phyloP scores from a whole-genome alignment of 129 eudicot genomes.

The Pittosporum tobira region DNA sequence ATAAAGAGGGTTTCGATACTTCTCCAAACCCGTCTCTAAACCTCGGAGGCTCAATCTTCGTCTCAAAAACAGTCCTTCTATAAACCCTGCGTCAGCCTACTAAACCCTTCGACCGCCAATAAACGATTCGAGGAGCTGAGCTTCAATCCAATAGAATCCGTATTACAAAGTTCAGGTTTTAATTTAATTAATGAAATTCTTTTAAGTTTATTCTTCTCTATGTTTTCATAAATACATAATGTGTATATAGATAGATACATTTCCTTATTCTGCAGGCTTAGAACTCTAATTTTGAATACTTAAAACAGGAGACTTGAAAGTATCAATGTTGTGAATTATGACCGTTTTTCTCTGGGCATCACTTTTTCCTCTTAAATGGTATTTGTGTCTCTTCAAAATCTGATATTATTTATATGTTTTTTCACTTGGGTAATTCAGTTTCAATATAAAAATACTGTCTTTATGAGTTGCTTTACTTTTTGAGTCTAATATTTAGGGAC shows the following conservation, averaged over 20 bases:
- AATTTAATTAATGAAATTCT: background rate
- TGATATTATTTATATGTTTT: too few species aligned
- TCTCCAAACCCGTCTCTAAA: conserved; percentile 8
- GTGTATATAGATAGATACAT: background rate
- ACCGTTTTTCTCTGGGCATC: too few species aligned
- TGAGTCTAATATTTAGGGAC: too few species aligned
- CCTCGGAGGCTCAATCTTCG: conserved; percentile 33
- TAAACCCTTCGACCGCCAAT: conserved; percentile 15
- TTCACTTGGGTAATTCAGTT: too few species aligned
- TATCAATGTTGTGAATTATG: background rate
- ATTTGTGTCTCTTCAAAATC: too few species aligned
- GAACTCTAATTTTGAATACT: background rate
- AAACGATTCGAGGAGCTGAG: conserved; percentile 12
- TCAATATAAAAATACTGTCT: too few species aligned
- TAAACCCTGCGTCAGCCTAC: too few species aligned
- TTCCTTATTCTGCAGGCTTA: background rate
- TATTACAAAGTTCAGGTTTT: conserved; percentile 19
- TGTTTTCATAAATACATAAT: background rate
- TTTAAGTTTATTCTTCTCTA: background rate
- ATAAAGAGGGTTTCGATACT: too few species aligned
- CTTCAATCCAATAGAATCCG: conserved; percentile 10
- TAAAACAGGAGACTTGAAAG: too few species aligned
- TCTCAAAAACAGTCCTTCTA: too few species aligned
- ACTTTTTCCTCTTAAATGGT: too few species aligned
- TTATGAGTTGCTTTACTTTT: too few species aligned